Evolutionary conservation across 805 yeast species (phyloP), one percentile per base, ranked within the genome.

Genomic region (Yarrowia sp.): DNA sequence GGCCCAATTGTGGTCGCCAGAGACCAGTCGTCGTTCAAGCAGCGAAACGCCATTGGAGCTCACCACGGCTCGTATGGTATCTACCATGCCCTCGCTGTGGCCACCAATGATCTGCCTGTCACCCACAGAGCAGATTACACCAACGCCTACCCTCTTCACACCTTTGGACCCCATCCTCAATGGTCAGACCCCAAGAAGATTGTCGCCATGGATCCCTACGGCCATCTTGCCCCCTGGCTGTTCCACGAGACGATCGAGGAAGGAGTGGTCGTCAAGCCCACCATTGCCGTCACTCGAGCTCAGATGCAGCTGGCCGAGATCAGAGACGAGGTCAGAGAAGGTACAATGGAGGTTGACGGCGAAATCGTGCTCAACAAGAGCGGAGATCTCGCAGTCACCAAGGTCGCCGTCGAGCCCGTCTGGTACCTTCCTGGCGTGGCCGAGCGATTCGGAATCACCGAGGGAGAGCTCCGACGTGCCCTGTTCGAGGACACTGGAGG

Each of bases 351-450:
- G 67, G 87, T 87, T 38, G 91, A 87, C 74, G 90, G 90, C 68
- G 79, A 84, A 44, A 76, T 87, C 70, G 90, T 87, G 38, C 77
- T 86, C 69, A 87, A 87, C 76, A 78, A 80, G 42, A 76, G 82
- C 69, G 91, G 91, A 72, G 90, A 87, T 71, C 77, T 87, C 73
- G 84, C 84, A 42, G 87, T 85, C 46, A 83, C 88, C 40, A 87
- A 87, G 74, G 80, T 87, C 69, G 91, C 91, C 3, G 86, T 86
- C 47, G 91, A 87, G 73, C 90, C 90, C 17, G 90, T 87, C 46
- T 87, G 91, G 90, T 83, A 85, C 72, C 79, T 87, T 68, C 91
- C 91, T 2, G 89, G 89, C 34, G 87, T 87, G 69, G 91, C 90
- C 34, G 80, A 84, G 74, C 83, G 88, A 73, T 84, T 87, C 73